Evolutionary conservation across 805 yeast genomes (phyloP).

Genomic region (Lachancea fermentati): DNA sequence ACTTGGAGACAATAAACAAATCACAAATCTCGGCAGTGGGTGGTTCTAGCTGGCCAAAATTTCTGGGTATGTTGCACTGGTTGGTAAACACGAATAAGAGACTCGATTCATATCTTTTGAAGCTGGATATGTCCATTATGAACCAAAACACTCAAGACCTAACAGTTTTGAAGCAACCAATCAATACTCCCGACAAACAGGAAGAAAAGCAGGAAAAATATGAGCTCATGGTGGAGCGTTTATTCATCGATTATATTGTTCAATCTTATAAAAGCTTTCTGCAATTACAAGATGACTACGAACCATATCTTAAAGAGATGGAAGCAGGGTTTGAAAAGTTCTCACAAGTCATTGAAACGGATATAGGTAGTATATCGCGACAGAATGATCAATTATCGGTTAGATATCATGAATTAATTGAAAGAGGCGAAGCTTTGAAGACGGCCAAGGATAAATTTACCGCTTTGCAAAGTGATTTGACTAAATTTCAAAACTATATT

Average conservation of each 20-base stretch:
- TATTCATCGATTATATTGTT: conserved; percentile 55
- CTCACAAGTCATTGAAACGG: conserved; percentile 43
- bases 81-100: conserved; percentile 50
- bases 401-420: conserved; percentile 38
- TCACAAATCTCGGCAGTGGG: conserved; percentile 89
- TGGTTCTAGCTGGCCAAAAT: conserved; percentile 80
- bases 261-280: conserved; percentile 65
- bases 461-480: conserved; percentile 65
- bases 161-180: conserved; percentile 22
- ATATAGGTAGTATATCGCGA: conserved; percentile 37
- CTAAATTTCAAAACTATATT: conserved; percentile 66
- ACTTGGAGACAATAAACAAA: conserved; percentile 70
- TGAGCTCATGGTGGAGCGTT: conserved; percentile 36
- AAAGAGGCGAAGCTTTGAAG: conserved; percentile 43
- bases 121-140: conserved; percentile 19
- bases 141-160: conserved; percentile 30
- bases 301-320: conserved; percentile 50
- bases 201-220: conserved; percentile 31
- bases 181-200: conserved; percentile 25
- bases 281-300: conserved; percentile 57
- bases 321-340: conserved; percentile 48
- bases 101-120: conserved; percentile 31
- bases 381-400: conserved; percentile 38
- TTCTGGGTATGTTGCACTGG: conserved; percentile 83
- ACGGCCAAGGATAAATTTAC: conserved; percentile 50